Evolutionary conservation across 331 rosid species (phyloP), one percentile per base, ranked within the genome.

Genomic region (Rosa hybrid): DNA sequence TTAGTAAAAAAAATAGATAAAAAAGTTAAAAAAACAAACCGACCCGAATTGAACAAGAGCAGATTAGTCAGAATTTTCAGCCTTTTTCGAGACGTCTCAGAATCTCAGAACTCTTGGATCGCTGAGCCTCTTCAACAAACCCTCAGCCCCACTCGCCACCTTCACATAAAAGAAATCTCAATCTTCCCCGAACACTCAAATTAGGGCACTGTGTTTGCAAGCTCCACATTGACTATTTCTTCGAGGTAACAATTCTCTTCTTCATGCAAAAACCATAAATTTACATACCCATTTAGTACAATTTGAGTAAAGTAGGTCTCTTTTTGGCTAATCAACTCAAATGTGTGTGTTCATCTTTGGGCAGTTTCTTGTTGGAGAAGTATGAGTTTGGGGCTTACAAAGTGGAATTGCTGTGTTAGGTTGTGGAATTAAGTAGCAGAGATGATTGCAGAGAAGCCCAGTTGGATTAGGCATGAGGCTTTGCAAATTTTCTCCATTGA

Each of bases 401-500:
- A n/a, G 75, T 41, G 54, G 34, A 27, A n/a, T 68, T 34, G 38
- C 38, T 34, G 38, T 34, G 38, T 34, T 51, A n/a, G 68, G 75
- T 56, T 38, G n/a, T 12, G 64, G 12, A 59, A 57, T 46, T 62
- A 53, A 69, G 80, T 23, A 76, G 80, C 53, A 23, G 75, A 80
- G 71, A 95, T 95, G 99, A 95, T 91, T 89, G 93, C 97, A 4
- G 99, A 95, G 81, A 95, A 95, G 80, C 99, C 98, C 71, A 86
- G 90, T 54, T 95, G 99, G 99, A 89, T 95, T 80, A 91, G 90
- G 85, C 99, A 95, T 84, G 99, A 95, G 75, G 97, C 98, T 21
- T 91, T 93, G 99, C 98, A 93, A 71, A 95, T 95, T 78, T 92
- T 95, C 88, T 95, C 97, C 83, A 93, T 95, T 84, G 99, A 95